A percentile compares a stretch with the other conserved stretches of the same genome.
Evolutionary conservation across 192 early-diverging fungal genomes (phyloP).

Genomic region (Entomortierella chlamydospora): DNA sequence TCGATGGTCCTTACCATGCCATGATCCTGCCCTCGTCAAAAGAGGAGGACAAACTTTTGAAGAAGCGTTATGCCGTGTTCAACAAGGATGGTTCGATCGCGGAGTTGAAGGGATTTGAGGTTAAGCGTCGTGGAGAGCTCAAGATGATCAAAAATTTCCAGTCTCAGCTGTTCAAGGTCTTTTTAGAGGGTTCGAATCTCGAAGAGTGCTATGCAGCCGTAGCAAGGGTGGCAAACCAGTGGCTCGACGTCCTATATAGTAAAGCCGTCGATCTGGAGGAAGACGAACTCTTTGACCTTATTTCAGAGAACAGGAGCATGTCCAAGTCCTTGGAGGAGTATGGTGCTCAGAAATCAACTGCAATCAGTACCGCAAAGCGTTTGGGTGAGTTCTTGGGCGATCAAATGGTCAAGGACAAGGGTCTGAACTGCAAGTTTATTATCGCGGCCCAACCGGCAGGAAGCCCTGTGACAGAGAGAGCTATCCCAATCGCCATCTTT

Average conservation of each 20-base stretch:
- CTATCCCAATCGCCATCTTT: slow-evolving; percentile 96
- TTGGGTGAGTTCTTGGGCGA: slow-evolving; percentile 97
- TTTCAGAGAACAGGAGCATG: slow-evolving; percentile 99
- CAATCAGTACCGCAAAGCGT: slow-evolving; percentile 94
- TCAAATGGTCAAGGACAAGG: slow-evolving; percentile 98
- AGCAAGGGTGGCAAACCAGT: slow-evolving; percentile 90
- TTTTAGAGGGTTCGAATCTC: slow-evolving; percentile 86
- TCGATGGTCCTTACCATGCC: slow-evolving; percentile 97
- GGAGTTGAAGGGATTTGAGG: slow-evolving; percentile 98
- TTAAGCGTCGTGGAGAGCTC: slow-evolving; percentile 98
- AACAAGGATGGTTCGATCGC: slow-evolving; percentile 94
- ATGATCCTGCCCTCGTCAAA: slow-evolving; percentile 98
- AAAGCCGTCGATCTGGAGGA: slow-evolving; percentile 86
- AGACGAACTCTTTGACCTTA: slow-evolving; percentile 92
- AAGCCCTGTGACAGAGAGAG: slow-evolving; percentile 90
- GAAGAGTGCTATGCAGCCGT: slow-evolving; percentile 92
- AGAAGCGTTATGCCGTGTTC: slow-evolving; percentile 99
- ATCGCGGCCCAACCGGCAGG: slow-evolving; percentile 88
- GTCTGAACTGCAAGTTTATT: slow-evolving; percentile 95
- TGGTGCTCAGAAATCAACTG: slow-evolving; percentile 92
- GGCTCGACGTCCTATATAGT: slow-evolving; percentile 94
- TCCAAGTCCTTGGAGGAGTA: slow-evolving; percentile 94
- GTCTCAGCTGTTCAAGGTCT: slow-evolving; percentile 92
- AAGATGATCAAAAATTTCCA: slow-evolving; percentile 99
- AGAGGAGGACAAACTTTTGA: slow-evolving; percentile 95